Conservation (phyloP, 1,284 basidiomycete genomes). For the Hortiboletus rubellus region DNA sequence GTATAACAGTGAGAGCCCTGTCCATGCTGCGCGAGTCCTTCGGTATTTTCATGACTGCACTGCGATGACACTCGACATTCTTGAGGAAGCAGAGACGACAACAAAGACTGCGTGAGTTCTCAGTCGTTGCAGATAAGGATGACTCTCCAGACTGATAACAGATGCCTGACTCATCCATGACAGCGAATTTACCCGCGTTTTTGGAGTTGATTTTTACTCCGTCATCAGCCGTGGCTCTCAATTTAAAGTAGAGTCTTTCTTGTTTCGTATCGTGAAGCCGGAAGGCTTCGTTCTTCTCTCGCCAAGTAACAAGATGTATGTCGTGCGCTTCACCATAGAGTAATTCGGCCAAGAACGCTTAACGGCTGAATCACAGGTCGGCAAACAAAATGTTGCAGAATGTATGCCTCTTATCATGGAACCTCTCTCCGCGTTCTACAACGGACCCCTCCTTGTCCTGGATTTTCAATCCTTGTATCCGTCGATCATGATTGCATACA, state of each 20-base stretch:
- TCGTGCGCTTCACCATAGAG: conserved; percentile 8
- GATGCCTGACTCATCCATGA: not conserved
- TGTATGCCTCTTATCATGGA: conserved; percentile 95
- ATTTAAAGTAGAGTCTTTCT: conserved; percentile 98
- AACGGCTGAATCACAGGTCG: conserved; percentile 58
- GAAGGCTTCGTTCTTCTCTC: conserved; percentile 90
- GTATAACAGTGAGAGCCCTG: conserved; percentile 63
- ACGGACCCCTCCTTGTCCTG: conserved; percentile 67
- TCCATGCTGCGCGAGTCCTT: conserved; percentile 56
- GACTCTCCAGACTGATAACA: too few relatives aligned
- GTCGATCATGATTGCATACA: conserved; percentile 98
- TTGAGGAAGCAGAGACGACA: conserved; percentile 79
- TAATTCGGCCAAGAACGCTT: not conserved
- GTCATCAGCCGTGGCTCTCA: conserved; percentile 95
- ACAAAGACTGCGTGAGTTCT: conserved; percentile 82
- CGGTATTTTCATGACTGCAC: conserved; percentile 66
- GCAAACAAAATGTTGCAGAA: conserved; percentile 95
- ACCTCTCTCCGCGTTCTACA: conserved; percentile 91
- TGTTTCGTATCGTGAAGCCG: conserved; percentile 98
- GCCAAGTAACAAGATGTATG: conserved; percentile 79
- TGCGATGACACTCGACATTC: conserved; percentile 69
- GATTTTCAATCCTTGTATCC: conserved; percentile 98
- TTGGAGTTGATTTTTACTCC: conserved; percentile 96
- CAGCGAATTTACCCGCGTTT: conserved; percentile 95
- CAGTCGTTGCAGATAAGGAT: not conserved